Conservation (phyloP, 192 early-diverging fungal species). For the Backusella australiensis region DNA sequence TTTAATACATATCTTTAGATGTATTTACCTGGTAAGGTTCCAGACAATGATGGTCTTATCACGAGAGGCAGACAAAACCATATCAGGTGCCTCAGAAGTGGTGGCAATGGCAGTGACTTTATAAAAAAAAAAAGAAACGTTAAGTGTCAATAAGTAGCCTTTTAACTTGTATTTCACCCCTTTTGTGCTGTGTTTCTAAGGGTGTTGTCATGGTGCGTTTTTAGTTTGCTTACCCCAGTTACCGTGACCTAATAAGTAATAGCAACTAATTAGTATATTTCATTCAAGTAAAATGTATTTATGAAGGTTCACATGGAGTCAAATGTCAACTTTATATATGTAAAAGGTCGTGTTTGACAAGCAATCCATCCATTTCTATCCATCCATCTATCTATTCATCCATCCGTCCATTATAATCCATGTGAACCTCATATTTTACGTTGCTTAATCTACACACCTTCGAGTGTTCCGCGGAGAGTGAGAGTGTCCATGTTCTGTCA, state of each 20-base stretch:
- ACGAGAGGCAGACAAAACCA: constrained; percentile 96
- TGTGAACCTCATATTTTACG: constrained; percentile 20
- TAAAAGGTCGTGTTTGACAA: neutral
- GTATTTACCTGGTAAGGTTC: constrained; percentile 66
- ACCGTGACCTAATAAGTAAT: constrained; percentile 31
- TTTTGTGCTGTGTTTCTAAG: neutral
- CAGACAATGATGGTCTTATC: constrained; percentile 99
- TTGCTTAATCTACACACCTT: constrained; percentile 22
- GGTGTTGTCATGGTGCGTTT: neutral
- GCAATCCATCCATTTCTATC: constrained; percentile 4
- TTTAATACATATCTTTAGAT: neutral
- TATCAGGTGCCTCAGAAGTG: constrained; percentile 93
- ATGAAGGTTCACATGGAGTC: neutral
- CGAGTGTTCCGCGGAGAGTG: constrained; percentile 36
- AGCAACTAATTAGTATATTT: neutral
- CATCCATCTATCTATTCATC: constrained; percentile 6
- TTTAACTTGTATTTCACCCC: neutral
- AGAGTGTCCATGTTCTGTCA: constrained; percentile 32
- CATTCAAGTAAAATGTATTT: neutral
- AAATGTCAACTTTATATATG: neutral
- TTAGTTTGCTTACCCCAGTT: constrained; percentile 33
- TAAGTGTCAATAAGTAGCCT: neutral
- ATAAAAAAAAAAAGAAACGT: neutral
- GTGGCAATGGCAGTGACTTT: constrained; percentile 96
- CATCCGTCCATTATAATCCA: constrained; percentile 14